Evolutionary conservation across 1,284 basidiomycete genomes (phyloP), one percentile per base, ranked within the genome.

Genomic region (Cryptococcus sp.): DNA sequence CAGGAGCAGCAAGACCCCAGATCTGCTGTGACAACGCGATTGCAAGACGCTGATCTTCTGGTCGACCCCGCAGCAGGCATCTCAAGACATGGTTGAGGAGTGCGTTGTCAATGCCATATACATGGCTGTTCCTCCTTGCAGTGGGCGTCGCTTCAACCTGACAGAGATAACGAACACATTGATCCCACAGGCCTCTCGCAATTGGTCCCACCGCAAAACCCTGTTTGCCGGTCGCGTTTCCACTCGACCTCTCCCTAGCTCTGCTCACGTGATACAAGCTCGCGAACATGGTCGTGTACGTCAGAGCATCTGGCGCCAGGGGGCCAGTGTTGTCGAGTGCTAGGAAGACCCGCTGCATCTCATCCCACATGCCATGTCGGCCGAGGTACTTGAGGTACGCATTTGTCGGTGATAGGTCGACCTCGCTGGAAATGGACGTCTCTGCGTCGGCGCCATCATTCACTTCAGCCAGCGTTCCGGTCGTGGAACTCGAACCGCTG

Each of bases 331-430:
- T 52, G 22, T 73, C 71, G 67, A 78, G 70, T 0, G 64, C 56
- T 8, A 72, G 47, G 55, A 72, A 75, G 4, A 75, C 65, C 6
- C 58, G 54, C 51, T 74, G 60, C 68, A 79, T 75, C 58, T 77
- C 71, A 5, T 66, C 61, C 64, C 62, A 73, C 58, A 73, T 57
- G 5, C 68, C 64, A 22, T 66, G 70, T 22, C 70, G 63, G 2
- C 66, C 62, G 35, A 78, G 64, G 50, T 72, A 76, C 51, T 73
- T 71, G 54, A 79, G 68, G 61, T 79, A 79, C 10, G 77, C 70
- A 55, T 78, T 78, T 7, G 69, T 72, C 15, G 75, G 71, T 10
- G 61, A 48, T 5, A 68, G 35, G 48, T 63, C 67, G 42, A 72
- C 57, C 27, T 73, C 65, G 23, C 56, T 56, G 35, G 52, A 41